phyloP scores from a whole-genome alignment of 2,329 filamentous ascomycete species.

The Mycosphaerella sp. region DNA sequence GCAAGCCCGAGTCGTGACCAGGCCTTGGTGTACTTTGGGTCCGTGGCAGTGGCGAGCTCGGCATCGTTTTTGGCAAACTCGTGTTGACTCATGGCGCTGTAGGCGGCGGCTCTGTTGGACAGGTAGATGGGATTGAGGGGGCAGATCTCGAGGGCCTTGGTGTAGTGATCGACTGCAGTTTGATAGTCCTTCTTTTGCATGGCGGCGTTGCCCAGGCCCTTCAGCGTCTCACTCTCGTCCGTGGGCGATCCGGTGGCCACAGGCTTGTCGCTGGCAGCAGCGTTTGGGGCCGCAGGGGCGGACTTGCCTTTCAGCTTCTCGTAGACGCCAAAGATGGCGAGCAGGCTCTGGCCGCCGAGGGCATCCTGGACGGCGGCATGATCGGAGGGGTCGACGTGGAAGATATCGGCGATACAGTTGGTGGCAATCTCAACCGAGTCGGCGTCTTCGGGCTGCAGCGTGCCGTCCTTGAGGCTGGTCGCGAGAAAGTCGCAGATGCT shows the following conservation, averaged over 20 bases:
- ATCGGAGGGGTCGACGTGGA: slow-evolving; percentile 86
- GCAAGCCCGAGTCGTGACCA: slow-evolving; percentile 93
- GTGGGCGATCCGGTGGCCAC: slow-evolving; percentile 42
- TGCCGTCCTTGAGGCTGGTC: slow-evolving; percentile 79
- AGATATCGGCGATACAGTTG: slow-evolving; percentile 90
- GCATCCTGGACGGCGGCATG: slow-evolving; percentile 66
- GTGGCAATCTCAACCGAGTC: slow-evolving; percentile 92
- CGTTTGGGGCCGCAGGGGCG: slow-evolving; percentile 40
- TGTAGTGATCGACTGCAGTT: slow-evolving; percentile 77
- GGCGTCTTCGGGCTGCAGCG: slow-evolving; percentile 76
- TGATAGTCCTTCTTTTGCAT: slow-evolving; percentile 93
- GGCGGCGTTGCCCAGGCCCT: slow-evolving; percentile 84
- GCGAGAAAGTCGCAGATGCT: slow-evolving; percentile 94
- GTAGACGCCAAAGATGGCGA: slow-evolving; percentile 90
- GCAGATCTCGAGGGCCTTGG: slow-evolving; percentile 71
- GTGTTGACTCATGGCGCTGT: slow-evolving; percentile 79
- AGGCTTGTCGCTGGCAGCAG: slow-evolving; percentile 44
- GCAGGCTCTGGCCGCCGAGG: slow-evolving; percentile 77
- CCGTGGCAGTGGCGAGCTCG: slow-evolving; percentile 78
- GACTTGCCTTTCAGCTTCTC: slow-evolving; percentile 79
- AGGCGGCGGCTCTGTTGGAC: slow-evolving; percentile 91
- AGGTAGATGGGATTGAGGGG: slow-evolving; percentile 93
- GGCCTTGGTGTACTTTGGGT: slow-evolving; percentile 93
- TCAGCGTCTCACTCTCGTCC: slow-evolving; percentile 79
- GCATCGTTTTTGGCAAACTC: slow-evolving; percentile 78